Base-by-base conservation (phyloP, 345 rosid species). In the Xanthoceras sorbifolium region DNA sequence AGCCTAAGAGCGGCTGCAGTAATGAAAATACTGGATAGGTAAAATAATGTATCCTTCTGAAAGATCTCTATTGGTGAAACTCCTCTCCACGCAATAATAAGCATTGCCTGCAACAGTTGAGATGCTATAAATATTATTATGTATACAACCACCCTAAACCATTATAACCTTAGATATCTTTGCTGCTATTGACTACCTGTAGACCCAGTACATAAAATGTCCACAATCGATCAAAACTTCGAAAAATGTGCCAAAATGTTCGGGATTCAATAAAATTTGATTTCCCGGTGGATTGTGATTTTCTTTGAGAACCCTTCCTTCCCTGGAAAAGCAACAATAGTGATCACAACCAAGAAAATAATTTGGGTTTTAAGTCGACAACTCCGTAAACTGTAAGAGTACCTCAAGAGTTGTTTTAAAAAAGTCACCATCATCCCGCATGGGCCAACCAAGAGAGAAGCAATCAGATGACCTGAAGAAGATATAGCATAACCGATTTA, bases 361-460 rank as follows among this genome's bases (percentile, higher is more conserved):
- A 40, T 31, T 46, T 34, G 79, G 57, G 76, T 48, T 44, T 71
- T n/a, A 20, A 73, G 29, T 28, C 46, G 17, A 76, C 69, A 85
- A 42, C 67, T 26, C 32, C 20, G 55, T 22, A 84, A 71, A 81
- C 61, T 77, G 68, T 62, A 79, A 69, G 38, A 75, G 15, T 78
- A 89, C 93, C 85, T 89, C 89, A 72, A 85, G 86, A 25, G 94
- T 95, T 81, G 99, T 90, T 80, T 83, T 93, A 83, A 96, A 96
- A 81, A 96, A 86, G 50, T 86, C 89, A n/a, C 98, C 98, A 84
- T 96, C 98, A 78, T 96, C 99, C 71, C 99, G 98, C 99, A 96
- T 96, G 31, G 99, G 98, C 98, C 99, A 96, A 80, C 98, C 99
- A 82, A 96, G 97, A 83, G 99, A 91, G 86, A 96, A 96, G 91